A percentile compares a stretch with the other conserved stretches of the same genome.
These are phyloP conservation scores for Aspergillus fumigatiaffinis DNA, from an alignment of 2,329 filamentous ascomycete species.

Conservation along the genomic window DNA sequence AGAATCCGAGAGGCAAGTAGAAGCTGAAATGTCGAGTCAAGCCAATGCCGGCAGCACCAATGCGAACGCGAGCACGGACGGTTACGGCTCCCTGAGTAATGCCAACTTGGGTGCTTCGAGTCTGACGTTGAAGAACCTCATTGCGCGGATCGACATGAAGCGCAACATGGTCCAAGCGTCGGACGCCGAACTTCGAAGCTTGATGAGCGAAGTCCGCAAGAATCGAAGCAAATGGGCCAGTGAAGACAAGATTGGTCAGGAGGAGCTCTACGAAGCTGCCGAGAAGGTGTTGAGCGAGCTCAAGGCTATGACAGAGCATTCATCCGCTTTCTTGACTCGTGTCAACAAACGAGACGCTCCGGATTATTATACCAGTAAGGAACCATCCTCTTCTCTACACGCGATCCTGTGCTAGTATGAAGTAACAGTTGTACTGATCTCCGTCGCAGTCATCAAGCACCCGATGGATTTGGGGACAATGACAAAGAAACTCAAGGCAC, in stretches of 20 bases:
- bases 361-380: constrained; percentile 85
- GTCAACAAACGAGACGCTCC: constrained; percentile 97
- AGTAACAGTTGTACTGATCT: constrained; percentile 16
- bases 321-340: constrained; percentile 86
- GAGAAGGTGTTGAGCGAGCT: constrained; percentile 97
- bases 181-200: constrained; percentile 81
- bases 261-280: constrained; percentile 93
- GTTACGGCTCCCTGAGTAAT: constrained; percentile 85
- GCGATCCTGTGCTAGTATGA: background rate
- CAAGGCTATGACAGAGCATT: constrained; percentile 96
- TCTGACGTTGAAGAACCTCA: constrained; percentile 92
- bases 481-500: constrained; percentile 90
- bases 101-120: constrained; percentile 95
- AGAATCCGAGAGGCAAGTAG: constrained; percentile 91
- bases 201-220: constrained; percentile 97
- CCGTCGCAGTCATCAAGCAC: constrained; percentile 74
- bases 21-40: constrained; percentile 81
- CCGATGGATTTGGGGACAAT: constrained; percentile 97
- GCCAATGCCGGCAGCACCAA: constrained; percentile 52
- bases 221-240: constrained; percentile 99
- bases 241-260: constrained; percentile 94
- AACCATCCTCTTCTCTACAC: background rate
- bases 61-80: constrained; percentile 53
- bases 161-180: constrained; percentile 85
- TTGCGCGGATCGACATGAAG: constrained; percentile 91